Evolutionary conservation across 2,329 filamentous ascomycete genomes (phyloP).

Genomic region (Hymenoscyphus albidus): DNA sequence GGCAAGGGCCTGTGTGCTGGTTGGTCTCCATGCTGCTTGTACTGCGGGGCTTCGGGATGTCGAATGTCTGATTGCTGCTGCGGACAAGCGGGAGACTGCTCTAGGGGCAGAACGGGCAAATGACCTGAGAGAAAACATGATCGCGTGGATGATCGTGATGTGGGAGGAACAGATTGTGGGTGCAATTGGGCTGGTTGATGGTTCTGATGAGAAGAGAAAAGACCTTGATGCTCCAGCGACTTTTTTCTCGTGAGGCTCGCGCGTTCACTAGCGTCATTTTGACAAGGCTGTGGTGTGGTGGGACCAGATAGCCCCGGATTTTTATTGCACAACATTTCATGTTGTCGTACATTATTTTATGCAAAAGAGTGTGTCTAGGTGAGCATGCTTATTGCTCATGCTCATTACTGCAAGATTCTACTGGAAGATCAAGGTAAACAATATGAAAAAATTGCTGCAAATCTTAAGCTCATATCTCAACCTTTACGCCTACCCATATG

Average conservation of each 20-base stretch:
- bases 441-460: not conserved
- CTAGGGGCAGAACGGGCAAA: slow-evolving; percentile 65
- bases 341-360: no score
- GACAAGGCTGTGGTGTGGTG: slow-evolving; percentile 8
- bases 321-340: not conserved
- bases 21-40: slow-evolving; percentile 31
- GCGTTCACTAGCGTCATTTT: slow-evolving; percentile 10
- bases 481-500: slow-evolving; percentile 18
- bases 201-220: slow-evolving; percentile 12
- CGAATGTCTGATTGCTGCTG: slow-evolving; percentile 48
- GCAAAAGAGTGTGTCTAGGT: no score
- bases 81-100: slow-evolving; percentile 54
- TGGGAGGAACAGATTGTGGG: slow-evolving; percentile 13
- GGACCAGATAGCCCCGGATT: not conserved
- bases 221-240: slow-evolving; percentile 8
- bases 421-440: not conserved
- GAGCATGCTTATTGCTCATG: no score
- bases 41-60: slow-evolving; percentile 36
- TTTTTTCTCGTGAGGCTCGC: slow-evolving; percentile 20
- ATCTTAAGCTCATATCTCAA: not conserved
- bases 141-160: slow-evolving; percentile 16
- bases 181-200: slow-evolving; percentile 10
- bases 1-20: slow-evolving; percentile 28
- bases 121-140: slow-evolving; percentile 67
- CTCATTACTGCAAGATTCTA: not conserved